Evolutionary conservation across 2,329 filamentous ascomycete genomes (phyloP).

Genomic region (Sodiomyces alkalinus): DNA sequence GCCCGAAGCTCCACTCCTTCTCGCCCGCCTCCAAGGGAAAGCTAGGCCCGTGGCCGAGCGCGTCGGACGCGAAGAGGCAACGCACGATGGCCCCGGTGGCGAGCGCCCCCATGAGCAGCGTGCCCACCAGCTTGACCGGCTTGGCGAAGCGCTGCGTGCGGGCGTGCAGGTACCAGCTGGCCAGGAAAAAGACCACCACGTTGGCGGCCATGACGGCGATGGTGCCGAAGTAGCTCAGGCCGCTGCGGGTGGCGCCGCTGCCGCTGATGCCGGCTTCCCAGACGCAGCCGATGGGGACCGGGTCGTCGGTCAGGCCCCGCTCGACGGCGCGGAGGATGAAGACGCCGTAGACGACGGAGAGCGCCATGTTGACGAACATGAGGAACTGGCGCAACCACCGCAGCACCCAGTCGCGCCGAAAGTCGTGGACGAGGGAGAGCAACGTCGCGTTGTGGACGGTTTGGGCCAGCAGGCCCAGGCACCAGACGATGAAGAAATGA

Average conservation of each 20-base stretch:
- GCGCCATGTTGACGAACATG: slow-evolving; percentile 48
- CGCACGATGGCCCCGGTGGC: slow-evolving; percentile 43
- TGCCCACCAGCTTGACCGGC: slow-evolving; percentile 33
- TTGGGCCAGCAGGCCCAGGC: slow-evolving; percentile 47
- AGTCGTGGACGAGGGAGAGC: slow-evolving; percentile 49
- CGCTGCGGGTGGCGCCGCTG: slow-evolving; percentile 20
- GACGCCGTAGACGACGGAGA: slow-evolving; percentile 39
- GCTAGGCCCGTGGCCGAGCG: slow-evolving; percentile 36
- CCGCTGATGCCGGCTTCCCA: slow-evolving; percentile 28
- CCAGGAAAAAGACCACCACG: slow-evolving; percentile 39
- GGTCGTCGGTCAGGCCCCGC: slow-evolving; percentile 31
- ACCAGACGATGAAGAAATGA: slow-evolving; percentile 59
- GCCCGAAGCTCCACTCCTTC: slow-evolving; percentile 46
- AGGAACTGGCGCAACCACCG: slow-evolving; percentile 49
- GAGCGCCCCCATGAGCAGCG: slow-evolving; percentile 39
- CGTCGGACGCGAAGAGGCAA: slow-evolving; percentile 41
- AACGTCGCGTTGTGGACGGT: slow-evolving; percentile 51
- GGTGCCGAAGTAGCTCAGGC: slow-evolving; percentile 40
- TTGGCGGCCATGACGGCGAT: slow-evolving; percentile 46
- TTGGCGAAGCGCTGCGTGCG: slow-evolving; percentile 38
- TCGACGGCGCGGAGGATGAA: slow-evolving; percentile 41
- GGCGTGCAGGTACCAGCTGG: slow-evolving; percentile 50
- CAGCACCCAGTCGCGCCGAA: slow-evolving; percentile 50
- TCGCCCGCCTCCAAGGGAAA: slow-evolving; percentile 38
- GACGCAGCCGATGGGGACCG: slow-evolving; percentile 46